phyloP scores from a whole-genome alignment of 805 yeast species.

The Saccharomycopsis malanga region DNA sequence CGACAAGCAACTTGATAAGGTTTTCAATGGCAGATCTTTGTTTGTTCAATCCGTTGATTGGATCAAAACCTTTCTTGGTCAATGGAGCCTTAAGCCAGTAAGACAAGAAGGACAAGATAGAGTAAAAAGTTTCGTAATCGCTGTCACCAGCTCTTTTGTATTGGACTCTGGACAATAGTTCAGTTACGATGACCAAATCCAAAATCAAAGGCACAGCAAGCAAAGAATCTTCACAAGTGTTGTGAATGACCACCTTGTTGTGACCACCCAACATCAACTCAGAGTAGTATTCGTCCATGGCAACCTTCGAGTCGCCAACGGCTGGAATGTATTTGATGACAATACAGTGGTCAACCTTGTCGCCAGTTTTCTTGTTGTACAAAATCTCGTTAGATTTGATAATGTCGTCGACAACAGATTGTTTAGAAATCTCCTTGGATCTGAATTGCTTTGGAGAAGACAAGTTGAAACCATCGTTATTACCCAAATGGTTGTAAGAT shows the following conservation, averaged over 20 bases:
- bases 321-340: slow-evolving; percentile 92
- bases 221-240: slow-evolving; percentile 93
- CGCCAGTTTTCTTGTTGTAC: slow-evolving; percentile 74
- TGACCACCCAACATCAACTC: slow-evolving; percentile 98
- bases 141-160: slow-evolving; percentile 53
- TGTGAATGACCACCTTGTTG: slow-evolving; percentile 87
- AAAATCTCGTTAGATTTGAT: slow-evolving; percentile 79
- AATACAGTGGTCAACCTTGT: slow-evolving; percentile 84
- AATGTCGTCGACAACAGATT: slow-evolving; percentile 90
- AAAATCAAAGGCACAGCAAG: slow-evolving; percentile 92
- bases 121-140: slow-evolving; percentile 62
- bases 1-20: slow-evolving; percentile 81
- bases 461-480: slow-evolving; percentile 91
- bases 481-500: slow-evolving; percentile 92
- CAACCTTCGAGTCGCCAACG: slow-evolving; percentile 94
- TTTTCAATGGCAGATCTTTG: slow-evolving; percentile 91
- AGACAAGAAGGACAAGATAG: slow-evolving; percentile 78
- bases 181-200: slow-evolving; percentile 84
- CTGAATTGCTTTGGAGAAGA: slow-evolving; percentile 89
- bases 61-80: slow-evolving; percentile 81
- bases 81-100: slow-evolving; percentile 98
- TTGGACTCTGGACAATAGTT: slow-evolving; percentile 78
- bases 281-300: slow-evolving; percentile 97
- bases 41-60: slow-evolving; percentile 90
- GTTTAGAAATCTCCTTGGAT: slow-evolving; percentile 91